Evolutionary conservation across 176 grass and related monocot genomes (phyloP).

Genomic region (Ampelocalamus luodianensis): DNA sequence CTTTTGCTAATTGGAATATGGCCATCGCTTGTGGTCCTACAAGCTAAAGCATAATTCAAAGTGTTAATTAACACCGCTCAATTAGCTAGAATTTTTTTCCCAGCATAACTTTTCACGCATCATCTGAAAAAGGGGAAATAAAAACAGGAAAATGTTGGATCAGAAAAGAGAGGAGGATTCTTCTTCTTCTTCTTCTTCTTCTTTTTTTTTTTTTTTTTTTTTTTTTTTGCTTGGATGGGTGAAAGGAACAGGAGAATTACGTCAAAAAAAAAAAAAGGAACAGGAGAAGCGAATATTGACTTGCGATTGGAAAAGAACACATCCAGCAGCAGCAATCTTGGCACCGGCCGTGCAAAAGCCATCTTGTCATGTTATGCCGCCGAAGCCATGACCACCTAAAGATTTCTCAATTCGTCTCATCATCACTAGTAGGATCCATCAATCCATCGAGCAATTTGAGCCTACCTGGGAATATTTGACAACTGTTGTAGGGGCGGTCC

Average conservation of each 20-base stretch:
- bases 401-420: background rate
- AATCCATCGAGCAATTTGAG: conserved; percentile 29
- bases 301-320: conserved; percentile 9
- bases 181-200: no score
- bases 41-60: background rate
- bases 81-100: background rate
- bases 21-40: conserved; percentile 18
- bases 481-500: background rate
- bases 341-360: conserved; percentile 45
- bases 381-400: conserved; percentile 22
- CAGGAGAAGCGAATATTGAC: background rate
- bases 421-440: background rate
- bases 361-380: conserved; percentile 33
- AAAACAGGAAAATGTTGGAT: background rate
- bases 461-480: conserved; percentile 33
- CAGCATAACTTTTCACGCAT: background rate
- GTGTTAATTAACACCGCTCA: background rate
- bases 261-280: no score
- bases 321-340: background rate
- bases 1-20: conserved; percentile 35
- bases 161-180: background rate
- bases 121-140: background rate
- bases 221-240: background rate
- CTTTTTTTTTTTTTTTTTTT: no score
- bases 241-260: conserved; percentile 27